Evolutionary conservation across 1,139 yeast species (phyloP), one percentile per base, ranked within the genome.

Genomic region (Casaregolazyma suthepensis): DNA sequence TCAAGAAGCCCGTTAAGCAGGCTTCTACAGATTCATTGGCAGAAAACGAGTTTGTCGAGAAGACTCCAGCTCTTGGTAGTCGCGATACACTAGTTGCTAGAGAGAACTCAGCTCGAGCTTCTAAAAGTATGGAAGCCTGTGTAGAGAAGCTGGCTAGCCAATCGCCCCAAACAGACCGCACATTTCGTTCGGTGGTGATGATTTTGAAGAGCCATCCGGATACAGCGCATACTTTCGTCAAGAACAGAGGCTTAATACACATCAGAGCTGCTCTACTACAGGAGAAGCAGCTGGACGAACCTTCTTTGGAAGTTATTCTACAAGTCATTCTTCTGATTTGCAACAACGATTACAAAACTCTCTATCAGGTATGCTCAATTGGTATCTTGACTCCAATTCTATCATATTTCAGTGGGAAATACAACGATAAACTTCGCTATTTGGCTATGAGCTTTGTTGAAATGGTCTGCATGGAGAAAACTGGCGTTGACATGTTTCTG

Each of bases 201-300:
- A 31, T 38, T 31, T 23, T 45, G 22, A n/a, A 31, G 17, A 12
- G 26, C 15, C 50, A 17, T 19, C 57, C 54, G 9, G 53, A 46
- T 5, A 46, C 51, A 18, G 35, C 42, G 19, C 46, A 37, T 13
- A 48, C 51, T 19, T 13, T 54, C 2, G 26, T 54, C 12, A 54
- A 47, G 26, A 35, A 26, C n/a, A 43, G 50, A 29, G 54, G 54
- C n/a, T 26, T 54, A 9, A 15, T 48, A 26, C 40, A 44, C 10
- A 19, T 48, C 6, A 42, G 37, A 18, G 29, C n/a, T 17, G 38
- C 23, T 10, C n/a, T 48, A 3, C 37, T 29, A 20, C 51, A 51
- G 37, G 19, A 43, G 17, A n/a, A 7, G 18, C 17, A 22, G 29
- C 46, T 2, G 31, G 31, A 26, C n/a, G 43, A 20, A 9, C 35